Base-by-base conservation (phyloP, 2,329 filamentous ascomycete species). In the Aspergillus viridinutans region DNA sequence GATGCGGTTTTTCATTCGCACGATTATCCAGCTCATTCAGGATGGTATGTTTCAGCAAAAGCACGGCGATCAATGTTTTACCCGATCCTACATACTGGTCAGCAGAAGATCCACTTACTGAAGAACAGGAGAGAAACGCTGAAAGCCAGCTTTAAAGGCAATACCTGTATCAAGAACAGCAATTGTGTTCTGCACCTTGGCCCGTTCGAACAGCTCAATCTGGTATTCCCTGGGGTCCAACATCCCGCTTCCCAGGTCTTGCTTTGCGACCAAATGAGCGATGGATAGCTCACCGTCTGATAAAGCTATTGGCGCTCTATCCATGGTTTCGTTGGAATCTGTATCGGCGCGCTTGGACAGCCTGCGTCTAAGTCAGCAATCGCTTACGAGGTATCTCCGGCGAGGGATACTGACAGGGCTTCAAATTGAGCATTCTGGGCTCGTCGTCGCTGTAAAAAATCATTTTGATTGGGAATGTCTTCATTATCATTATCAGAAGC, bases 31-130 rank as follows among this genome's bases (percentile, higher is more conserved):
- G 76, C 71, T 99, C 94, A 58, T 87, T 79, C 42, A 91, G 85
- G 29, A 97, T 81, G 9, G 85, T 81, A 70, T 95, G 84, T 42
- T 87, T 85, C 25, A 97, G 81, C 4, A 99, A 80, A 2, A 97
- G 81, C 1, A 90, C 92, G 0, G 94, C 92, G 64, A 99, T 97
- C n/a, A 97, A 80, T 0, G 94, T 99, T 75, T 99, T 99, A 2
- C 94, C 94, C 3, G 91, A 92, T 12, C 94, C 89, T 87, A 55
- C 3, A 48, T n/a, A 8, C 54, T 49, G 21, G n/a, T 59, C 9
- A 57, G 49, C 35, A n/a, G 8, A 7, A 45, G 7, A 26, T n/a
- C 6, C 21, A 14, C 23, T 17, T 7, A 25, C 23, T 47, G 10
- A 23, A 23, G 6, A 47, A 26, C 9, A 20, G 21, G 25, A 26